Conservation (phyloP, 2,329 filamentous ascomycete species). For the Clarireedia hainanense region DNA sequence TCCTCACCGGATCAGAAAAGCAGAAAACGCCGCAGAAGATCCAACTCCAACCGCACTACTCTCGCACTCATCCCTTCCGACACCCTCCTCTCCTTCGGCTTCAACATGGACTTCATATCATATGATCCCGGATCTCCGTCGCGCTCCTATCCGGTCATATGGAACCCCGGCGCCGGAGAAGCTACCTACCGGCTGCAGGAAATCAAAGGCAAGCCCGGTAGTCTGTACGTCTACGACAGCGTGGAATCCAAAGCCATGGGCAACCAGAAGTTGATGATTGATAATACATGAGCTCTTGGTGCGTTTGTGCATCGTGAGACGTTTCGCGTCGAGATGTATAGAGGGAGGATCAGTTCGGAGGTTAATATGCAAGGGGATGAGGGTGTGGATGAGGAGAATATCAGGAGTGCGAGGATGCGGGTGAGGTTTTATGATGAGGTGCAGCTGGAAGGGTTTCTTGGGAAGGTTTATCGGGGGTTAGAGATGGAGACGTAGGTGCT, state of each 20-base stretch:
- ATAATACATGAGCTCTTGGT: background rate
- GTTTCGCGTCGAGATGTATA: background rate
- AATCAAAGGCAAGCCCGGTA: background rate
- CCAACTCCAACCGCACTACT: background rate
- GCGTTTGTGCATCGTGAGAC: background rate
- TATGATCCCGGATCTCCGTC: background rate
- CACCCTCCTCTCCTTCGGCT: background rate
- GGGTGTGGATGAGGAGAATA: too few species aligned
- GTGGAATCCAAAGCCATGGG: background rate
- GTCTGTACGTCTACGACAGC: background rate
- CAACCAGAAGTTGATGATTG: background rate
- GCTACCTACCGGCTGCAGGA: background rate
- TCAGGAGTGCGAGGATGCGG: conserved; percentile 2
- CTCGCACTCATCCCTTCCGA: background rate
- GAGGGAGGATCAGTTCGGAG: background rate
- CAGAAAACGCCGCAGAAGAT: background rate
- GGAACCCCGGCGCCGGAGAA: background rate
- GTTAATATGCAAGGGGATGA: background rate
- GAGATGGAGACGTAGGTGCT: background rate
- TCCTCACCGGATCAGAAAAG: too few species aligned
- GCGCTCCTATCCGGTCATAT: background rate
- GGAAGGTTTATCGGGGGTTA: background rate
- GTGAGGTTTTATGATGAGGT: background rate
- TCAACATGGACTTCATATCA: background rate
- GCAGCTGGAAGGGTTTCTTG: background rate